Evolutionary conservation across 106 monocot species (phyloP).

Genomic region (Dactylorhiza incarnata): DNA sequence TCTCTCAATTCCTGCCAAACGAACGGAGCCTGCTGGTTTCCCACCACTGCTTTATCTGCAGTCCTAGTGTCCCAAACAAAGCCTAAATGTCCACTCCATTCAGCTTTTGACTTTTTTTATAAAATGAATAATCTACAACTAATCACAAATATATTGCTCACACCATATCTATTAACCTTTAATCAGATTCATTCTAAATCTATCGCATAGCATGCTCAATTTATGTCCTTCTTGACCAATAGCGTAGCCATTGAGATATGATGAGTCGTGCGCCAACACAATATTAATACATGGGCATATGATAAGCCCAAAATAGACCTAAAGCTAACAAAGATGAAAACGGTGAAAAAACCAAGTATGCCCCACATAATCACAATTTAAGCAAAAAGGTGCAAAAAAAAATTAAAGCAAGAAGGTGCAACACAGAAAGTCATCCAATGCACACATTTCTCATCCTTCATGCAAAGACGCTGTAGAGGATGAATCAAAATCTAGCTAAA

Average conservation of each 20-base stretch:
- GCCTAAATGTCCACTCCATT: too few species aligned
- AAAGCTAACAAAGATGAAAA: too few species aligned
- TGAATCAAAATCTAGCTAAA: background rate
- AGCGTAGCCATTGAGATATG: background rate
- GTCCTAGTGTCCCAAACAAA: too few species aligned
- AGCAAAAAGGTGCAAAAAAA: background rate
- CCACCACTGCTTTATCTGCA: too few species aligned
- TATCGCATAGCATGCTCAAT: background rate
- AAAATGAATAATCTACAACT: too few species aligned
- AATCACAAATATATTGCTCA: too few species aligned
- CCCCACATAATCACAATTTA: background rate
- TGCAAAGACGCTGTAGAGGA: background rate
- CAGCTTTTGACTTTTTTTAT: too few species aligned
- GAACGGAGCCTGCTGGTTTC: too few species aligned
- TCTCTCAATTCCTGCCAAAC: too few species aligned
- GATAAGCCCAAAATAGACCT: too few species aligned
- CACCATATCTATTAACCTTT: background rate
- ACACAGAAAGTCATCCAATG: background rate
- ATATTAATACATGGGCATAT: too few species aligned
- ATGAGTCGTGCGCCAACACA: background rate
- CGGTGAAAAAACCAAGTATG: too few species aligned
- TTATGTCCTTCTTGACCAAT: background rate
- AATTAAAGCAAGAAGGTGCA: background rate
- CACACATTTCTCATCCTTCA: background rate
- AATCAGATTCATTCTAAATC: background rate